A percentile compares a stretch with the other conserved stretches of the same genome.
Conservation (phyloP, 331 rosid species). For the Spiraea crenata region DNA sequence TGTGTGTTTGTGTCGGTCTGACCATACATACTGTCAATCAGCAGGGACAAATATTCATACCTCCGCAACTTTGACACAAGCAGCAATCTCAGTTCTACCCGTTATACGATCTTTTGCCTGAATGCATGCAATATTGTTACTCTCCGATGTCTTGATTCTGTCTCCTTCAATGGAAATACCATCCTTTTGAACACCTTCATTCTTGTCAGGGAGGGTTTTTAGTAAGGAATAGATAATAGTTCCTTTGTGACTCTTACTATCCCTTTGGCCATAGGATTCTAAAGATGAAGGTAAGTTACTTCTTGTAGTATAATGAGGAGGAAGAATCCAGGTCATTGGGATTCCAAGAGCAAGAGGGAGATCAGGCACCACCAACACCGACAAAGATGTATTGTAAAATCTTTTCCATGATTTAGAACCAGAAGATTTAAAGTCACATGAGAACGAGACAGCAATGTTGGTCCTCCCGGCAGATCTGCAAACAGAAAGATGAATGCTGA, state of each 20-base stretch:
- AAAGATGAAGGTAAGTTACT: slow-evolving; percentile 61
- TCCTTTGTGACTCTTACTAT: slow-evolving; percentile 59
- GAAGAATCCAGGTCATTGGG: slow-evolving; percentile 93
- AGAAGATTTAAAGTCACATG: slow-evolving; percentile 58
- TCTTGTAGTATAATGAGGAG: slow-evolving; percentile 76
- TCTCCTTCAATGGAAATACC: slow-evolving; percentile 66
- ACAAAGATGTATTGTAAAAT: slow-evolving; percentile 65
- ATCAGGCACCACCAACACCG: slow-evolving; percentile 75
- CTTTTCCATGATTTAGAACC: slow-evolving; percentile 41
- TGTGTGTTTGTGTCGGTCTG: background rate
- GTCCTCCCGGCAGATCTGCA: slow-evolving; percentile 87
- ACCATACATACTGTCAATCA: background rate
- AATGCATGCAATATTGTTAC: slow-evolving; percentile 77
- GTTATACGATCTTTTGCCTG: slow-evolving; percentile 83
- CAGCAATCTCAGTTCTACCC: slow-evolving; percentile 81
- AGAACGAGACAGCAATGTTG: slow-evolving; percentile 64
- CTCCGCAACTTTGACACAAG: slow-evolving; percentile 85
- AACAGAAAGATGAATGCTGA: background rate
- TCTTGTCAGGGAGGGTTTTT: slow-evolving; percentile 47
- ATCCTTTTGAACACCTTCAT: slow-evolving; percentile 57
- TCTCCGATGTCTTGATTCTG: slow-evolving; percentile 68
- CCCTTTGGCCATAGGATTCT: slow-evolving; percentile 51
- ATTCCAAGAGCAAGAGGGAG: slow-evolving; percentile 85
- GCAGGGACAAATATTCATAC: slow-evolving; percentile 41
- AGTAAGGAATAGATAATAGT: slow-evolving; percentile 63